Evolutionary conservation across 2,329 filamentous ascomycete genomes (phyloP).

Genomic region (Penicillium vulpinum): DNA sequence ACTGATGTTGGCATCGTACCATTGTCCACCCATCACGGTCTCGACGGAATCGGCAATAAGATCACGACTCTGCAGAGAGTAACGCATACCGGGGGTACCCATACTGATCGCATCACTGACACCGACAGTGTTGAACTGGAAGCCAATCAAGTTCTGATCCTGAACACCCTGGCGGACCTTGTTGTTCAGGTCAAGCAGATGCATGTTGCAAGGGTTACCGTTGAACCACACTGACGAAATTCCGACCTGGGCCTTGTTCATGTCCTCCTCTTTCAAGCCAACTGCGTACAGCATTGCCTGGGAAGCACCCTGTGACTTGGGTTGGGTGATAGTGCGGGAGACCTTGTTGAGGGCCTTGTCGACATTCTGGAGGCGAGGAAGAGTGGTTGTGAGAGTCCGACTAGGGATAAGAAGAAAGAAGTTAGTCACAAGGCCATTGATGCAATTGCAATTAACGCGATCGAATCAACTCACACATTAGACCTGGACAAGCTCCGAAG

Average conservation of each 20-base stretch:
- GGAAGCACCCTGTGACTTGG: conserved; percentile 95
- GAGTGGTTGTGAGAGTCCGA: conserved; percentile 45
- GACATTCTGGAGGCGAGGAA: conserved; percentile 50
- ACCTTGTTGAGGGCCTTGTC: conserved; percentile 71
- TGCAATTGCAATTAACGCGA: conserved; percentile 5
- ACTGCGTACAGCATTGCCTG: conserved; percentile 99
- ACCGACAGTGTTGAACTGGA: conserved; percentile 99
- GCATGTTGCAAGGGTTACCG: conserved; percentile 99
- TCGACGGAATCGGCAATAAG: conserved; percentile 98
- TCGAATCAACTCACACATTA: conserved; percentile 14
- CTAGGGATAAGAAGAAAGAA: conserved; percentile 22
- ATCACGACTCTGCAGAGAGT: conserved; percentile 89
- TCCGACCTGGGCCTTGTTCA: conserved; percentile 95
- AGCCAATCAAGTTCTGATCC: conserved; percentile 78
- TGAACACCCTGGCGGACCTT: conserved; percentile 71
- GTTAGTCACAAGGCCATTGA: conserved; percentile 6
- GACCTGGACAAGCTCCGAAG: conserved; percentile 27
- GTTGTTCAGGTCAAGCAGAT: conserved; percentile 84
- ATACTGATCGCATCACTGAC: conserved; percentile 98
- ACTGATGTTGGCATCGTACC: conserved; percentile 97
- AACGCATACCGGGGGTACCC: conserved; percentile 97
- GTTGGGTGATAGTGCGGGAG: conserved; percentile 85
- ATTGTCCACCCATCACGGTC: conserved; percentile 98
- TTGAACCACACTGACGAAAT: conserved; percentile 98
- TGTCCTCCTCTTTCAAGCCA: conserved; percentile 78